Evolutionary conservation across 2,329 filamentous ascomycete species (phyloP).

Genomic region (Fusarium mexicanum): DNA sequence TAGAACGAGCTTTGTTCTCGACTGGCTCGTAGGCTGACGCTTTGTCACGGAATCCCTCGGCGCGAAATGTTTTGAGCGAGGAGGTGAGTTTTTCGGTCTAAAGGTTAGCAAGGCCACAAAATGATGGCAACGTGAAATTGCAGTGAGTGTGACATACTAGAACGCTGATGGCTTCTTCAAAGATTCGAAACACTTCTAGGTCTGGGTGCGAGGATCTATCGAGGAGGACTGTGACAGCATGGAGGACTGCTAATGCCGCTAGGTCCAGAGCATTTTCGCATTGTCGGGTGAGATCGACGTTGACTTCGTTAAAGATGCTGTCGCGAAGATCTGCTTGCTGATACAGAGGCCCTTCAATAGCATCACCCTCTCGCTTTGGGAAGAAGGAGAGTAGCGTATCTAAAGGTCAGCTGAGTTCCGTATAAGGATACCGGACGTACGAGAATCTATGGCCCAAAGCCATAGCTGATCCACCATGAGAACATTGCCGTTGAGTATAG

Average conservation of each 20-base stretch:
- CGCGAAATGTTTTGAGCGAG: conserved; percentile 70
- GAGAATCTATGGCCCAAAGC: conserved; percentile 66
- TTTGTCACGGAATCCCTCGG: conserved; percentile 63
- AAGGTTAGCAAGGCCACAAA: neutral
- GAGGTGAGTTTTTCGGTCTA: conserved; percentile 71
- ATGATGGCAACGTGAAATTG: neutral
- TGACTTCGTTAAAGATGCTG: conserved; percentile 72
- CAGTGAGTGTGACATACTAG: conserved; percentile 52
- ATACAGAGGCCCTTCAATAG: conserved; percentile 64
- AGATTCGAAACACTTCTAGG: conserved; percentile 71
- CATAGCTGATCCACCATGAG: conserved; percentile 76
- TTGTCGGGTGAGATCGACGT: conserved; percentile 69
- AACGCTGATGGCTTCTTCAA: conserved; percentile 72
- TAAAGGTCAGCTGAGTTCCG: conserved; percentile 32
- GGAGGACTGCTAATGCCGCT: conserved; percentile 68
- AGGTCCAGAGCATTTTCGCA: conserved; percentile 71
- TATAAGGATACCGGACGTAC: conserved; percentile 46
- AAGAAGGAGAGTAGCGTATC: conserved; percentile 65
- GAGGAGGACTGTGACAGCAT: conserved; percentile 69
- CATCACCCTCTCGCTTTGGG: conserved; percentile 63
- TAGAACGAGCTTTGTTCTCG: conserved; percentile 53
- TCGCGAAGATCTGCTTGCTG: conserved; percentile 70
- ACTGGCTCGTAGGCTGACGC: conserved; percentile 52
- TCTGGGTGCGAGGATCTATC: conserved; percentile 69
- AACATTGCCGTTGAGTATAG: conserved; percentile 63